These are phyloP conservation scores for Leptosphaerulina australis DNA, from an alignment of 2,329 filamentous ascomycete genomes.

Conservation along the genomic window DNA sequence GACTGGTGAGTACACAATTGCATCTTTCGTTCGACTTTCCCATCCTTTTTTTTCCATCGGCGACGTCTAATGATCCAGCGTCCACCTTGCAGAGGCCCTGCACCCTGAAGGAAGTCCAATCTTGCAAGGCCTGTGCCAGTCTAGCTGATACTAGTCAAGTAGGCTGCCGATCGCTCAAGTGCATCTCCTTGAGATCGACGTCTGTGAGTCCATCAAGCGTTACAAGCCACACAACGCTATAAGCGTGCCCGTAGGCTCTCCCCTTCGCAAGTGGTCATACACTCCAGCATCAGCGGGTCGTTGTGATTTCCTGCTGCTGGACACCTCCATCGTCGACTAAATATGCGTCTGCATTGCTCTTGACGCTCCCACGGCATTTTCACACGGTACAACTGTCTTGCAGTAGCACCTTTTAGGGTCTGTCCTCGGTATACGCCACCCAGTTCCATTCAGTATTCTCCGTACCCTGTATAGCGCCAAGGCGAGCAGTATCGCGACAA, in stretches of 20 bases:
- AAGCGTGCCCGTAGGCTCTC: slow-evolving; percentile 13
- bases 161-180: slow-evolving; percentile 25
- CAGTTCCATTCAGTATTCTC: slow-evolving; percentile 21
- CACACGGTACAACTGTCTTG: slow-evolving; percentile 6
- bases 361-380: background rate
- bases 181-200: slow-evolving; percentile 25
- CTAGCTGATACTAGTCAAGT: slow-evolving; percentile 19
- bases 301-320: slow-evolving; percentile 7
- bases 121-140: slow-evolving; percentile 7
- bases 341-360: slow-evolving; percentile 4
- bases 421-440: slow-evolving; percentile 16
- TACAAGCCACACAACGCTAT: slow-evolving; percentile 17
- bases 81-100: slow-evolving; percentile 3
- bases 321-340: background rate
- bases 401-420: slow-evolving; percentile 8
- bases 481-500: slow-evolving; percentile 15
- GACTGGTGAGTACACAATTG: slow-evolving; percentile 6
- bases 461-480: slow-evolving; percentile 34
- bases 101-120: slow-evolving; percentile 5
- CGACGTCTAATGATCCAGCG: background rate
- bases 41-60: slow-evolving; percentile 3
- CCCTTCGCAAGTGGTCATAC: slow-evolving; percentile 14
- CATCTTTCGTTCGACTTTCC: slow-evolving; percentile 11
- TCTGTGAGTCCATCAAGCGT: slow-evolving; percentile 25
- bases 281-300: slow-evolving; percentile 12